phyloP scores from a whole-genome alignment of 768 basidiomycete genomes.

The Solioccasus polychromus region DNA sequence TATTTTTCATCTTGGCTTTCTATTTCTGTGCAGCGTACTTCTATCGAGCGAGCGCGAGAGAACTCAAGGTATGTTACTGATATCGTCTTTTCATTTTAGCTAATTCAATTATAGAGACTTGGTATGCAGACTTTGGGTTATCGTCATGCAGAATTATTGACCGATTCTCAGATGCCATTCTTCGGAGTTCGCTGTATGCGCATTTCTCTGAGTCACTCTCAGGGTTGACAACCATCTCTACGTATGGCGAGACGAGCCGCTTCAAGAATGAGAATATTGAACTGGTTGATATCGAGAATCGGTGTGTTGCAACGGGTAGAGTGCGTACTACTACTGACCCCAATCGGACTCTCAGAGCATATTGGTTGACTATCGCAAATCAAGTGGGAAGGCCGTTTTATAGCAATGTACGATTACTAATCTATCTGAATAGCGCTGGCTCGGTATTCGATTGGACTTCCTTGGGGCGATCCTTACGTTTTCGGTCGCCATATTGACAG shows the following conservation, averaged over 20 bases:
- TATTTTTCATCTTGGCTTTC: slow-evolving; percentile 51
- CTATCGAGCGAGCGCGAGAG: slow-evolving; percentile 83
- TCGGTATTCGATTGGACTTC: slow-evolving; percentile 87
- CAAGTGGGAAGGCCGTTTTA: slow-evolving; percentile 42
- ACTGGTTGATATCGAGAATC: slow-evolving; percentile 82
- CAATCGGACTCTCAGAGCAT: slow-evolving; percentile 48
- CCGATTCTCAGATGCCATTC: slow-evolving; percentile 61
- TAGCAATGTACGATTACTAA: background rate
- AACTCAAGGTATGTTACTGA: slow-evolving; percentile 61
- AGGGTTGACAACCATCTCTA: slow-evolving; percentile 84
- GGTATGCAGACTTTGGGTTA: slow-evolving; percentile 33
- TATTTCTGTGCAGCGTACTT: slow-evolving; percentile 76
- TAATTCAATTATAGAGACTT: slow-evolving; percentile 43
- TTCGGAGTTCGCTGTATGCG: slow-evolving; percentile 83
- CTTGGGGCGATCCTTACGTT: slow-evolving; percentile 73
- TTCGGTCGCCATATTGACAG: slow-evolving; percentile 74
- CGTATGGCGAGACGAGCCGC: slow-evolving; percentile 75
- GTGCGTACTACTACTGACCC: background rate
- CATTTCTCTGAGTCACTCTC: slow-evolving; percentile 91
- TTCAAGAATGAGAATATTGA: slow-evolving; percentile 74
- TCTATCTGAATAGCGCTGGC: slow-evolving; percentile 57
- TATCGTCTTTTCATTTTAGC: background rate
- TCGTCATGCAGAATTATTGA: background rate
- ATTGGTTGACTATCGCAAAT: slow-evolving; percentile 83
- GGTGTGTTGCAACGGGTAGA: slow-evolving; percentile 37